Conservation (phyloP, 768 basidiomycete genomes). For the Porphyrellus cyaneotinctus region DNA sequence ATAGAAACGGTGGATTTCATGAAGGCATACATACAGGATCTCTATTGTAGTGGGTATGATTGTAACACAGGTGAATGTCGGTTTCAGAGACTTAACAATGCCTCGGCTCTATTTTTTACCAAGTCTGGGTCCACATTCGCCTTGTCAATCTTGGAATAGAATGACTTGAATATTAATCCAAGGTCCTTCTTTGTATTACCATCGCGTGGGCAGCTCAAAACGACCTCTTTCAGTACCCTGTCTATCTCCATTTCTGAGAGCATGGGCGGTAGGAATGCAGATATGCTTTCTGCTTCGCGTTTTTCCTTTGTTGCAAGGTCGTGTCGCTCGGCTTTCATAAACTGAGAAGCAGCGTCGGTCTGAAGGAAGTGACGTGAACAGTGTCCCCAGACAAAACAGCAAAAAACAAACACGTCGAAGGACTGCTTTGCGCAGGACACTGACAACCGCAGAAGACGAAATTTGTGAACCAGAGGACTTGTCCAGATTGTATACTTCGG, state of each 20-base stretch:
- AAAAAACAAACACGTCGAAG: conserved; percentile 50
- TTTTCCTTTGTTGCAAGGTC: conserved; percentile 65
- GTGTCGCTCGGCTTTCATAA: conserved; percentile 49
- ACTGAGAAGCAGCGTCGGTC: conserved; percentile 59
- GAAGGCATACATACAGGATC: background rate
- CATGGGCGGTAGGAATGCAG: conserved; percentile 56
- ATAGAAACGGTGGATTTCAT: background rate
- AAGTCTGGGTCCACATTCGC: conserved; percentile 52
- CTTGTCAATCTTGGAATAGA: conserved; percentile 60
- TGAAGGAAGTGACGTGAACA: conserved; percentile 27
- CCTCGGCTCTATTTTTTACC: conserved; percentile 50
- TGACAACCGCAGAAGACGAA: conserved; percentile 45
- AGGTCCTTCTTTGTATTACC: conserved; percentile 25
- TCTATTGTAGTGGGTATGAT: background rate
- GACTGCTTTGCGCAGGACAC: conserved; percentile 55
- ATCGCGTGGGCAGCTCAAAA: conserved; percentile 26
- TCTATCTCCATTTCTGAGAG: conserved; percentile 56
- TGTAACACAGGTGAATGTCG: background rate
- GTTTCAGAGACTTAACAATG: conserved; percentile 27
- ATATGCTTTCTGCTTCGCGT: conserved; percentile 52
- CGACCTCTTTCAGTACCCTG: conserved; percentile 40
- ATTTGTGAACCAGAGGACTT: conserved; percentile 46
- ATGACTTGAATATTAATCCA: conserved; percentile 56
- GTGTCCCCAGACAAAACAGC: background rate
- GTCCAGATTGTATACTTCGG: conserved; percentile 67